These are phyloP conservation scores for Oleoguttula mirabilis DNA, from an alignment of 495 filamentous ascomycete genomes.

Conservation along the genomic window DNA sequence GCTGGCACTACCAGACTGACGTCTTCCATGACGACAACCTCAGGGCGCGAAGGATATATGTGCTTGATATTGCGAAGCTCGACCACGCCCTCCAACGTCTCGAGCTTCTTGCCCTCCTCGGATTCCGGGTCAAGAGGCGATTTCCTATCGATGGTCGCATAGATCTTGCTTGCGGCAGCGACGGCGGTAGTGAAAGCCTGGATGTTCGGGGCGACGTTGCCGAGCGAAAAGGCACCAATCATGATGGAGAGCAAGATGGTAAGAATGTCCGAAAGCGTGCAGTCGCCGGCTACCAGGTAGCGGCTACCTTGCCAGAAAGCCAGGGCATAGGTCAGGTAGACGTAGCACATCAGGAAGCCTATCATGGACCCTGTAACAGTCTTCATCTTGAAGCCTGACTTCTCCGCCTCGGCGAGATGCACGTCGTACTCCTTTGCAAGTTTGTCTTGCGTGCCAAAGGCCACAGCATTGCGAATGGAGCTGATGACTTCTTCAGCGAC, in stretches of 20 bases:
- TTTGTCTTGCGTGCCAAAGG: slow-evolving; percentile 85
- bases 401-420: slow-evolving; percentile 60
- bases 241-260: slow-evolving; percentile 83
- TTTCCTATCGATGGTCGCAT: slow-evolving; percentile 75
- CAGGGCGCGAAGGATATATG: slow-evolving; percentile 84
- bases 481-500: slow-evolving; percentile 92
- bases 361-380: slow-evolving; percentile 61
- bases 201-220: slow-evolving; percentile 74
- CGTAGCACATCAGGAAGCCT: slow-evolving; percentile 63
- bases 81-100: slow-evolving; percentile 62
- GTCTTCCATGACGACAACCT: slow-evolving; percentile 74
- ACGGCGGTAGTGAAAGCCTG: slow-evolving; percentile 74
- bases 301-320: slow-evolving; percentile 91
- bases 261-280: slow-evolving; percentile 44
- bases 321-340: slow-evolving; percentile 79
- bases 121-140: slow-evolving; percentile 76
- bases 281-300: slow-evolving; percentile 57
- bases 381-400: slow-evolving; percentile 66
- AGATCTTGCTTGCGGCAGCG: slow-evolving; percentile 82
- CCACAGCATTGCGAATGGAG: slow-evolving; percentile 83
- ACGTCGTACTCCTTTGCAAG: slow-evolving; percentile 71
- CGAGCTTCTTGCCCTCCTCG: slow-evolving; percentile 56
- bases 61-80: slow-evolving; percentile 78
- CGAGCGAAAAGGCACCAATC: slow-evolving; percentile 82
- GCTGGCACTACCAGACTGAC: slow-evolving; percentile 69